Percentiles rank a stretch among this genome's conserved stretches.
Evolutionary conservation across 1,139 yeast species (phyloP).

Genomic region (Eremothecium sinecaudum): DNA sequence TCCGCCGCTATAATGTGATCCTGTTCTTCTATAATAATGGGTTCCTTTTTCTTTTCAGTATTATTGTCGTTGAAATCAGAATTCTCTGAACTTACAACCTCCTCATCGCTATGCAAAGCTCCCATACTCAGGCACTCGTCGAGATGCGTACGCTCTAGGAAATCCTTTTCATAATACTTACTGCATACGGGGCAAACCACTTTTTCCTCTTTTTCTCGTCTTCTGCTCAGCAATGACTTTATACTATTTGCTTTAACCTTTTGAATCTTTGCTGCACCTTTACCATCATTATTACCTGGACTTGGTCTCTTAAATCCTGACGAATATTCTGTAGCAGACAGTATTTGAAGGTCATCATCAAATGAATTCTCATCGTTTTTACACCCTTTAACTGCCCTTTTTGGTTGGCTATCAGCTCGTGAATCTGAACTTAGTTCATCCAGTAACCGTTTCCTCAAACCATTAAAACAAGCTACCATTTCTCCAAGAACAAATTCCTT

Average conservation of each 20-base stretch:
- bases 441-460: constrained; percentile 33
- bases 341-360: constrained; percentile 7
- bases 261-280: constrained; percentile 2
- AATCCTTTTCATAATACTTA: constrained; percentile 44
- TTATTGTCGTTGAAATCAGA: constrained; percentile 6
- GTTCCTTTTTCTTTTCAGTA: constrained; percentile 1
- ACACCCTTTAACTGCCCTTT: constrained; percentile 3
- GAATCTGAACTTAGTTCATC: constrained; percentile 1
- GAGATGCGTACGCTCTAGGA: constrained; percentile 58
- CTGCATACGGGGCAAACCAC: constrained; percentile 69
- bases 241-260: constrained; percentile 9
- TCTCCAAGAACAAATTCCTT: constrained; percentile 70
- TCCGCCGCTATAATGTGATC: not conserved
- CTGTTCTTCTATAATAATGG: constrained; percentile 3
- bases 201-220: constrained; percentile 10
- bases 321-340: not conserved
- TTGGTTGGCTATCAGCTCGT: not conserved
- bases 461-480: constrained; percentile 46
- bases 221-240: constrained; percentile 12
- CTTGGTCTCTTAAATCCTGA: not conserved
- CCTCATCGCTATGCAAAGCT: constrained; percentile 1
- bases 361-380: constrained; percentile 18
- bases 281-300: not conserved
- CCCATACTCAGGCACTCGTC: constrained; percentile 47
- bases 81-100: constrained; percentile 3